Conservation (phyloP, 1,284 basidiomycete genomes). For the Agroathelia rolfsii region DNA sequence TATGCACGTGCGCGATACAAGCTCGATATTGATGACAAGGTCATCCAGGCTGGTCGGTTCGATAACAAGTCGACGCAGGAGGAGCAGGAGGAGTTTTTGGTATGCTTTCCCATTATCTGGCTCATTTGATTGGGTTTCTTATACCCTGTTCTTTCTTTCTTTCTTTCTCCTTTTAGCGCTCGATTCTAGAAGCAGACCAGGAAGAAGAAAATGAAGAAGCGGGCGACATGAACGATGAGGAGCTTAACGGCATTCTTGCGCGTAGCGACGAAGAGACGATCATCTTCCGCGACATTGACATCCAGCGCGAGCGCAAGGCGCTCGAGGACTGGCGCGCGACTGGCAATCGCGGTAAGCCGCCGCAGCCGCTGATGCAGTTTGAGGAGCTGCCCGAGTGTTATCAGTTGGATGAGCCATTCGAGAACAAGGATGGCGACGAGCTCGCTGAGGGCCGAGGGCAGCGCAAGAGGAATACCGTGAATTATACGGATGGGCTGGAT, state of each 20-base stretch:
- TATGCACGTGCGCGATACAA: slow-evolving; percentile 92
- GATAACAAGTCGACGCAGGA: slow-evolving; percentile 98
- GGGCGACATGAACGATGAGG: slow-evolving; percentile 95
- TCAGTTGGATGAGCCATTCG: slow-evolving; percentile 75
- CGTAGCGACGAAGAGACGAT: slow-evolving; percentile 75
- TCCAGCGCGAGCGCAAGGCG: slow-evolving; percentile 68
- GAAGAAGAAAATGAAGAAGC: slow-evolving; percentile 90
- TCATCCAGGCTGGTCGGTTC: slow-evolving; percentile 98
- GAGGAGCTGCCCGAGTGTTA: slow-evolving; percentile 93
- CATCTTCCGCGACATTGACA: slow-evolving; percentile 82
- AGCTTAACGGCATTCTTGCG: slow-evolving; percentile 90
- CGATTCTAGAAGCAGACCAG: slow-evolving; percentile 81
- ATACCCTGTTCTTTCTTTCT: slow-evolving; percentile 7
- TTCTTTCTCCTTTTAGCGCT: slow-evolving; percentile 44
- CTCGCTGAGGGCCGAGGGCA: slow-evolving; percentile 76
- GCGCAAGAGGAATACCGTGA: slow-evolving; percentile 75
- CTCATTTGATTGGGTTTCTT: slow-evolving; percentile 9
- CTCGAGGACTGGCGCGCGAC: slow-evolving; percentile 63
- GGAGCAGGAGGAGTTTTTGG: slow-evolving; percentile 92
- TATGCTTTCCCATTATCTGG: slow-evolving; percentile 32
- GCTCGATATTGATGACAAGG: slow-evolving; percentile 98
- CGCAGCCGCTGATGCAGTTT: slow-evolving; percentile 74
- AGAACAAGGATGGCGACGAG: slow-evolving; percentile 57
- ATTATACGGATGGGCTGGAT: slow-evolving; percentile 90
- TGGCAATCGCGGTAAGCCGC: slow-evolving; percentile 75